Evolutionary conservation across 176 grass and related monocot species (phyloP), one percentile per base, ranked within the genome.

Genomic region (Aegilops longissima): DNA sequence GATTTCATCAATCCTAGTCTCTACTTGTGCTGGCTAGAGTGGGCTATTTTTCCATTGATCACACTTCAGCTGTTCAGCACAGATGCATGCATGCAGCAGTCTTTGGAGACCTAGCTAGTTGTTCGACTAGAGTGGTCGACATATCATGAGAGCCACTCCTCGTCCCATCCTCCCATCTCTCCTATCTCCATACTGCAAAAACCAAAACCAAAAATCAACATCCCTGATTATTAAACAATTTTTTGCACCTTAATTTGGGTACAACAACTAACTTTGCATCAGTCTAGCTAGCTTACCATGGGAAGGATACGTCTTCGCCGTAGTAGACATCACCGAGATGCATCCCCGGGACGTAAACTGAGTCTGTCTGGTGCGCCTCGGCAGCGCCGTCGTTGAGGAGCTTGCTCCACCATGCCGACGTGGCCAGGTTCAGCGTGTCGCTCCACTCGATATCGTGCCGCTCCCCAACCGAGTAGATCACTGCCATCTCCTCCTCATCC

Each of bases 381-480:
- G 40, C 17, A 9, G 36, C 30, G 54, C 52, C 71, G 71, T 74
- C 13, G 42, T 93, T 90, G 17, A 98, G 89, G 71, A 96, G 91
- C 35, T 87, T 88, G 89, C 92, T 98, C 97, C 97, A 99, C 94
- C 92, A 99, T 35, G 87, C 87, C 23, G 97, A 94, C 2, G 94
- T 93, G 66, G 93, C 90, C 10, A 94, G 82, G 89, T 93, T 99
- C 83, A 99, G 59, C 2, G 84, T 93, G 24, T 99, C 97, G 33
- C 89, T 96, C 97, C 92, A 99, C 83, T 99, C 94, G 58, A 99
- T 94, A 49, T 96, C 87, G 52, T 99, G 92, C 45, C 87, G 92
- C 89, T 96, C 88, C 29, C 92, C 92, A 11, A 96, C 94, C 2
- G 84, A 94, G 74, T 84, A 90, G 73, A 96, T 94, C 5, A 90